Conservation (phyloP, 176 grass and related monocot genomes). For the Carex pumila region DNA sequence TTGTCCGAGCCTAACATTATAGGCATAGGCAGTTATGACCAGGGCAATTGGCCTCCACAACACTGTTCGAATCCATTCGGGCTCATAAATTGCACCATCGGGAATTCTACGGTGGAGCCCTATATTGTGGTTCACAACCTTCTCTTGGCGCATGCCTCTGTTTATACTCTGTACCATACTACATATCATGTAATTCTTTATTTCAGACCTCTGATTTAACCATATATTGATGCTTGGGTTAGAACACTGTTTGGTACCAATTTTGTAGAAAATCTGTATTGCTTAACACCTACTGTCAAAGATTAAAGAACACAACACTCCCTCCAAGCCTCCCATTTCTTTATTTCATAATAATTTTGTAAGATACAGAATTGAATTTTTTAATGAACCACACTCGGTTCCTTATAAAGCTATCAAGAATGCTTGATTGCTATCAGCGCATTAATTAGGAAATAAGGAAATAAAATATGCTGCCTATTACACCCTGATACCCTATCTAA, state of each 20-base stretch:
- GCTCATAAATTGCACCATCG: conserved; percentile 31
- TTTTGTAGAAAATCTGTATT: neutral
- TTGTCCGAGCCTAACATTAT: conserved; percentile 34
- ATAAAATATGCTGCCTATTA: no score
- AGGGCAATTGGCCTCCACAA: conserved; percentile 19
- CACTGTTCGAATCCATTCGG: conserved; percentile 56
- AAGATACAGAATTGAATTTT: no score
- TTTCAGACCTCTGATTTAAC: neutral
- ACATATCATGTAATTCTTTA: conserved; percentile 44
- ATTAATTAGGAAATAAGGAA: no score
- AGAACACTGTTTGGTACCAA: neutral
- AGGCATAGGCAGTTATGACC: conserved; percentile 10
- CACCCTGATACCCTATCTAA: no score
- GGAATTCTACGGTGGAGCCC: conserved; percentile 49
- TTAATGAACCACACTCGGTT: no score
- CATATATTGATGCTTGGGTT: neutral
- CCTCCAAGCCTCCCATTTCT: no score
- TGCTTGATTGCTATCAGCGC: no score
- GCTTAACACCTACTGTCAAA: no score
- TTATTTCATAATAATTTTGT: no score
- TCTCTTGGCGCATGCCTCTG: conserved; percentile 48
- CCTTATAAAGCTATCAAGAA: no score
- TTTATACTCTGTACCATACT: conserved; percentile 29
- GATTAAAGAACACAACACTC: no score
- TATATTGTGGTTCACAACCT: conserved; percentile 43